These are phyloP conservation scores for Lepiota subincarnata DNA, from an alignment of 768 basidiomycete species.

Conservation along the genomic window DNA sequence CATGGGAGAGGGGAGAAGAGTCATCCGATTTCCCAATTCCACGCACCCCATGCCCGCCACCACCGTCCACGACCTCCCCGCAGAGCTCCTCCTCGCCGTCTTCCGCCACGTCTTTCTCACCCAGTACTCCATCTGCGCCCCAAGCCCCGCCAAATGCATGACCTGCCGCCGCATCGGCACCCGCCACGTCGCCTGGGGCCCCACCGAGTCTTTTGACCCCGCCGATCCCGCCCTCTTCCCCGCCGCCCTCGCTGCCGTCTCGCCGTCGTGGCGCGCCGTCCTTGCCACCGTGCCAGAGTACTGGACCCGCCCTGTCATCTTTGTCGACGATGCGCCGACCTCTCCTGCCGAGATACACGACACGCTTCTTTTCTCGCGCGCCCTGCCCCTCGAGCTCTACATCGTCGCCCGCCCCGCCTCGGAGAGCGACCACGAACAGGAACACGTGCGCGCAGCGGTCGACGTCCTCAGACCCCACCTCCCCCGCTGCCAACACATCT, in stretches of 20 bases:
- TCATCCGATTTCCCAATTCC: no score
- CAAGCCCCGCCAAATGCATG: not conserved
- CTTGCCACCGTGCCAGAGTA: conserved; percentile 11
- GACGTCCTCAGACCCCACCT: conserved; percentile 10
- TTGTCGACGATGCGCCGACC: conserved; percentile 1
- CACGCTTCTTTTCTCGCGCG: not conserved
- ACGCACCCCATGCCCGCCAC: no score
- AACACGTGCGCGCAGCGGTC: conserved; percentile 6
- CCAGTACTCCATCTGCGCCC: not conserved
- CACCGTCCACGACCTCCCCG: conserved; percentile 1
- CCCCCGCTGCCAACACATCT: conserved; percentile 3
- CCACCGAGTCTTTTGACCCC: not conserved
- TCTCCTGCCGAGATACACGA: not conserved
- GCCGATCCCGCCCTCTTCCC: conserved; percentile 9
- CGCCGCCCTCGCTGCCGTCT: conserved; percentile 6
- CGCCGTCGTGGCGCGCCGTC: conserved; percentile 9
- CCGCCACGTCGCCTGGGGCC: conserved; percentile 10
- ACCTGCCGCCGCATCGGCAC: conserved; percentile 1
- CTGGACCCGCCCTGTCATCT: conserved; percentile 12
- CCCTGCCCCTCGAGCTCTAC: conserved; percentile 12
- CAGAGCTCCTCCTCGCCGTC: conserved; percentile 13
- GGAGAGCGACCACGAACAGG: not conserved
- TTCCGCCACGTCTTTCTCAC: conserved; percentile 8
- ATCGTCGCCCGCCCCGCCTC: conserved; percentile 2
- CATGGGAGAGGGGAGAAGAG: no score